A percentile compares a stretch with the other conserved stretches of the same genome.
Conservation (phyloP, 225 moss, liverwort and hornwort species). For the Pseudoscleropodium purum region DNA sequence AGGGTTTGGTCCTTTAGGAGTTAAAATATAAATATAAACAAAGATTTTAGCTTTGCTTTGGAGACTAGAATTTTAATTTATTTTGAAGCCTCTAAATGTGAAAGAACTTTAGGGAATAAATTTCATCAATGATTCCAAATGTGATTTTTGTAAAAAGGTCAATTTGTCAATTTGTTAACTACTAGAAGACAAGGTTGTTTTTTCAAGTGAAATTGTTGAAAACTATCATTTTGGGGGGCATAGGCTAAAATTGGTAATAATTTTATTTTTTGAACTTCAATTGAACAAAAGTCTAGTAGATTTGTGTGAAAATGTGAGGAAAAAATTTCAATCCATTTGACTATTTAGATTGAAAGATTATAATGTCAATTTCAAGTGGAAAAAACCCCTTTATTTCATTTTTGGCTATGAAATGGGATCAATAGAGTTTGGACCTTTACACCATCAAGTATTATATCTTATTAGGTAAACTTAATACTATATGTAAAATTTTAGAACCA, state of each 20-base stretch:
- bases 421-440: accelerated
- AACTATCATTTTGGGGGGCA: accelerated
- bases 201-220: not conserved
- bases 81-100: too few relatives aligned
- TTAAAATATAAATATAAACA: too few relatives aligned
- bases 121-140: not conserved
- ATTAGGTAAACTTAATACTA: not conserved
- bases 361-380: not conserved
- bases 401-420: accelerated
- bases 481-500: not conserved
- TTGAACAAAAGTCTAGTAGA: accelerated
- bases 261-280: too few relatives aligned
- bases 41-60: too few relatives aligned
- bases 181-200: accelerated
- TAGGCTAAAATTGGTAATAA: not conserved
- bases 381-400: not conserved
- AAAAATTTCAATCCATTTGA: accelerated
- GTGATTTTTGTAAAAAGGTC: not conserved
- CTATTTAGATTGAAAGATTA: not conserved
- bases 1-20: too few relatives aligned
- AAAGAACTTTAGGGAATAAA: too few relatives aligned
- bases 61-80: too few relatives aligned
- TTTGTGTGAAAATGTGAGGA: not conserved
- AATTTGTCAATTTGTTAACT: not conserved
- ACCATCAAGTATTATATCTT: too few relatives aligned